A percentile compares a stretch with the other conserved stretches of the same genome.
Conservation (phyloP, 163 green algal species). For the Dunaliella salina region DNA sequence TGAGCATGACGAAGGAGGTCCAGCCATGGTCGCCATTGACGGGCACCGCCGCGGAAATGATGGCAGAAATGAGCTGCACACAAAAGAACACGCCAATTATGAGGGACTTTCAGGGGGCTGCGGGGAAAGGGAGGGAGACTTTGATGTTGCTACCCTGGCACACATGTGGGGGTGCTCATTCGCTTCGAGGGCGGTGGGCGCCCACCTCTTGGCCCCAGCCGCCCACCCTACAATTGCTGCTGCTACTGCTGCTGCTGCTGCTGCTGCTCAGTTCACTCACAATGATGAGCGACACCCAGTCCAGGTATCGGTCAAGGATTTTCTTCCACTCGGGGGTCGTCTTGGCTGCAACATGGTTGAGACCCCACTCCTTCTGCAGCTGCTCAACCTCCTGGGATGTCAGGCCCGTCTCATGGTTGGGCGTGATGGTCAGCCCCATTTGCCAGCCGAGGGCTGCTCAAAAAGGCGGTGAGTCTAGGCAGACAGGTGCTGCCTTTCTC, state of each 20-base stretch:
- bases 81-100: too few species aligned
- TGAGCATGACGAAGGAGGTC: not conserved
- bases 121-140: too few species aligned
- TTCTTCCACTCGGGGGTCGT: not conserved
- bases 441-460: too few species aligned
- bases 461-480: too few species aligned
- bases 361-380: not conserved
- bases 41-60: not conserved
- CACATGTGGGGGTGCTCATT: too few species aligned
- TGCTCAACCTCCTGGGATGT: not conserved
- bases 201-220: too few species aligned
- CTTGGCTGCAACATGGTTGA: not conserved
- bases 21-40: not conserved
- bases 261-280: not conserved
- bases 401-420: not conserved
- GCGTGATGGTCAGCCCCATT: not conserved
- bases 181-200: too few species aligned
- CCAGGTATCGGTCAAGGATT: not conserved
- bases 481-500: too few species aligned
- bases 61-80: not conserved
- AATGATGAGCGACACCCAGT: slow-evolving; percentile 2
- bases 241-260: too few species aligned
- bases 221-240: too few species aligned
- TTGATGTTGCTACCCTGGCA: too few species aligned
- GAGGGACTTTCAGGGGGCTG: too few species aligned